Evolutionary conservation across 1,284 basidiomycete species (phyloP).

Genomic region (Sporisorium scitamineum): DNA sequence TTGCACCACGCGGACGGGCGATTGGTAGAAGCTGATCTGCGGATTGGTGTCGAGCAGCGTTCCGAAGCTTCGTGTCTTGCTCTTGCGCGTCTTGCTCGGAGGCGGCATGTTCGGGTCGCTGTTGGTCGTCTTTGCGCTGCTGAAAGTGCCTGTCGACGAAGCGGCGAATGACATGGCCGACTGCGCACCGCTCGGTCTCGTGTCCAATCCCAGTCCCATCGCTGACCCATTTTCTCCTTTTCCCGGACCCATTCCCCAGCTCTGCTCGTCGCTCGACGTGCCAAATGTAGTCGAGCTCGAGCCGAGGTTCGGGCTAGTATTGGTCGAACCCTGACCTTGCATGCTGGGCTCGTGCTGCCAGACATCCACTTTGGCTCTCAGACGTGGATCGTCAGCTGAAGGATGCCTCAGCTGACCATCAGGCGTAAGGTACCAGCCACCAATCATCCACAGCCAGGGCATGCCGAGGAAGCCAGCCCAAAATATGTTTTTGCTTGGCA

Average conservation of each 20-base stretch:
- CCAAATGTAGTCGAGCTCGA: slow-evolving; percentile 14
- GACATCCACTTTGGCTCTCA: slow-evolving; percentile 34
- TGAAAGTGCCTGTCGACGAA: slow-evolving; percentile 27
- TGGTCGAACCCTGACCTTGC: slow-evolving; percentile 15
- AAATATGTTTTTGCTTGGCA: slow-evolving; percentile 56
- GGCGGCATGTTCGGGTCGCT: slow-evolving; percentile 37
- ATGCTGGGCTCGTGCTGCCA: slow-evolving; percentile 56
- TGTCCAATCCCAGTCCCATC: slow-evolving; percentile 14
- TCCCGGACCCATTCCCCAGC: slow-evolving; percentile 8
- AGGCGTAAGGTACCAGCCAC: slow-evolving; percentile 53
- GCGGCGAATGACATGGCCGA: slow-evolving; percentile 29
- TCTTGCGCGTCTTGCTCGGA: slow-evolving; percentile 29
- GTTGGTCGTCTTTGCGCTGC: slow-evolving; percentile 29
- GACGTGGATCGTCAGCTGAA: slow-evolving; percentile 19
- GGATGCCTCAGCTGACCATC: slow-evolving; percentile 42
- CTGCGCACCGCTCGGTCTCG: slow-evolving; percentile 13
- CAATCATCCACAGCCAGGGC: slow-evolving; percentile 65
- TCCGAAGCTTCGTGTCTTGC: slow-evolving; percentile 37
- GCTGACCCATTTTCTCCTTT: neutral
- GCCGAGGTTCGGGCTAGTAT: slow-evolving; percentile 19
- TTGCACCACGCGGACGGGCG: slow-evolving; percentile 40
- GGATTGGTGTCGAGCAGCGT: slow-evolving; percentile 45
- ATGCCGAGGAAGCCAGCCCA: slow-evolving; percentile 62
- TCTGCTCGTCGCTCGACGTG: slow-evolving; percentile 12
- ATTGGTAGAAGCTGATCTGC: slow-evolving; percentile 50